Evolutionary conservation across 352 stramenopile genomes (phyloP).

Genomic region (Pythium utonaiense): DNA sequence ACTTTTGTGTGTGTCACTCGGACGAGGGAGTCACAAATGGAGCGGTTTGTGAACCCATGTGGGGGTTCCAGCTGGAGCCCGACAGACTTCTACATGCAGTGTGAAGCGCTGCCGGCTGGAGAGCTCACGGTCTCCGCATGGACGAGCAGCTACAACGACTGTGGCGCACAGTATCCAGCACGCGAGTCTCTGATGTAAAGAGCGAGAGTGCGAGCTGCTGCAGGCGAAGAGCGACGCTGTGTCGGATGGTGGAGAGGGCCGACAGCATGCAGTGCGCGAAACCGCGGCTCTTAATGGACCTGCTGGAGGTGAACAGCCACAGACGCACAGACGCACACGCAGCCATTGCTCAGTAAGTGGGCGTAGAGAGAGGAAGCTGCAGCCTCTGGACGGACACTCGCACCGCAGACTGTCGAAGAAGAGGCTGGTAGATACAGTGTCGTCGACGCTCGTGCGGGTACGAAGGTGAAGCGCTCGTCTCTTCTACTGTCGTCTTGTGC

Average conservation of each 20-base stretch:
- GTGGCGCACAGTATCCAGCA: no score
- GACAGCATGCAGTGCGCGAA: neutral
- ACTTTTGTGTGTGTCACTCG: neutral
- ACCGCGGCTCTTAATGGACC: neutral
- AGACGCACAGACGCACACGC: no score
- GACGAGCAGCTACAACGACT: neutral
- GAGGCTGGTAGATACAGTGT: no score
- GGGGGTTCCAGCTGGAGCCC: neutral
- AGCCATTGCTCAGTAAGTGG: no score
- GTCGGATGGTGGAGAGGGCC: neutral
- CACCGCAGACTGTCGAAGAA: neutral
- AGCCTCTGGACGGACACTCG: no score
- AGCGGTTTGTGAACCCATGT: neutral
- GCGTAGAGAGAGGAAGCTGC: no score
- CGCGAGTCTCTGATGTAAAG: neutral
- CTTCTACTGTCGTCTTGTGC: neutral
- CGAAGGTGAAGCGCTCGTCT: neutral
- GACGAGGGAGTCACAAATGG: neutral
- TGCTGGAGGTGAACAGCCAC: neutral
- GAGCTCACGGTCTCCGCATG: neutral
- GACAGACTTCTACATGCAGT: neutral
- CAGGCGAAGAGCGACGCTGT: neutral
- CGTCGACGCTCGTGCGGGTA: no score
- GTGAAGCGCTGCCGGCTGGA: neutral
- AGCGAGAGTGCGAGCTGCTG: neutral